Conservation (phyloP, 2,329 filamentous ascomycete genomes). For the Trichoderma brevicompactum region DNA sequence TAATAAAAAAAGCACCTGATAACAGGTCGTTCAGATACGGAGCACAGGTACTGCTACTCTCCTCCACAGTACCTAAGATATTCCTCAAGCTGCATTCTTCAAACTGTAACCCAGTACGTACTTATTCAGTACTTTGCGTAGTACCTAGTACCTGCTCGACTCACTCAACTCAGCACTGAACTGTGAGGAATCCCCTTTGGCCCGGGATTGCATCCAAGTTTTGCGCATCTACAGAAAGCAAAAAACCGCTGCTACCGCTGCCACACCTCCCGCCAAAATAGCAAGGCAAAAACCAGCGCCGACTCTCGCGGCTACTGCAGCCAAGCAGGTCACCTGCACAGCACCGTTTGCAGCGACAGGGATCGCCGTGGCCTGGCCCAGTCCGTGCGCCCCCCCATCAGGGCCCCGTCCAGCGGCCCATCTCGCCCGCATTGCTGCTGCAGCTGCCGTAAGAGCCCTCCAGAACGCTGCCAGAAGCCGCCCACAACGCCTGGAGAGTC, state of each 20-base stretch:
- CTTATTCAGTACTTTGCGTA: too few species aligned
- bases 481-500: neutral
- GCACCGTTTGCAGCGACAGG: constrained; percentile 32
- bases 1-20: neutral
- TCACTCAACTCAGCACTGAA: too few species aligned
- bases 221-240: too few species aligned
- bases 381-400: constrained; percentile 10
- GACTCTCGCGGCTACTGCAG: constrained; percentile 29
- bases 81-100: too few species aligned
- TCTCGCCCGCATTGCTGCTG: constrained; percentile 20
- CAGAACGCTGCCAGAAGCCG: constrained; percentile 14
- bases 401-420: neutral
- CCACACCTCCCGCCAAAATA: neutral
- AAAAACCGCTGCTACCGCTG: too few species aligned
- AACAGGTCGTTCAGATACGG: too few species aligned
- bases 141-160: too few species aligned
- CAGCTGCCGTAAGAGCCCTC: neutral
- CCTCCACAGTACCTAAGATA: too few species aligned
- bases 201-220: too few species aligned
- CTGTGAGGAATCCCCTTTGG: too few species aligned
- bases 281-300: constrained; percentile 2
- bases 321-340: constrained; percentile 34
- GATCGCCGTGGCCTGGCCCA: constrained; percentile 8
- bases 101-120: too few species aligned
- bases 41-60: too few species aligned